Evolutionary conservation across 2,329 filamentous ascomycete genomes (phyloP).

Genomic region (Calonectria pauciramosa): DNA sequence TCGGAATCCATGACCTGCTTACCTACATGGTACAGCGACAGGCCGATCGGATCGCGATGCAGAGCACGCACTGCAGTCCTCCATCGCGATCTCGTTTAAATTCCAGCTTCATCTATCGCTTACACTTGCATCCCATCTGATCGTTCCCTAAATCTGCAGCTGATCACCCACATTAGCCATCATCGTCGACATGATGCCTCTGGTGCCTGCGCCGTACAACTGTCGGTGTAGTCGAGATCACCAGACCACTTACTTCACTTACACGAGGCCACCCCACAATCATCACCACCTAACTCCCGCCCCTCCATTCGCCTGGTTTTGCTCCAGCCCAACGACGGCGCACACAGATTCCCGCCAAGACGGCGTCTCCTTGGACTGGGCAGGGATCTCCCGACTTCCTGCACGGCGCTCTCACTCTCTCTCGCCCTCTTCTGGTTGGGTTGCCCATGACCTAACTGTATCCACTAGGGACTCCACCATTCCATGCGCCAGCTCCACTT

Average conservation of each 20-base stretch:
- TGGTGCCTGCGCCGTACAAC: not conserved
- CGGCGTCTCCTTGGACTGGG: conserved; percentile 7
- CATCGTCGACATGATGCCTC: not conserved
- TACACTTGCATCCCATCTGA: not conserved
- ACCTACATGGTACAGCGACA: conserved; percentile 7
- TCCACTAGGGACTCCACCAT: conserved; percentile 9
- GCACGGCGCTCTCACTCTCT: not conserved
- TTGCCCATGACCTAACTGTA: conserved; percentile 22
- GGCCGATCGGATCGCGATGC: conserved; percentile 29
- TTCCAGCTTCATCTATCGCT: conserved; percentile 12
- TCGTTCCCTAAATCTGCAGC: not conserved
- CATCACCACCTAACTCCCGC: conserved; percentile 23
- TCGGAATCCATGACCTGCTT: conserved; percentile 12
- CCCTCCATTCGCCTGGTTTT: conserved; percentile 9
- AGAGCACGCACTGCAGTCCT: conserved; percentile 2
- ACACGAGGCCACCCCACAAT: conserved; percentile 12
- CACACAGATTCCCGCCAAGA: conserved; percentile 13
- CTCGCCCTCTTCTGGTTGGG: not conserved
- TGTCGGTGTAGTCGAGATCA: conserved; percentile 22
- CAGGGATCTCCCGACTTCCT: not conserved
- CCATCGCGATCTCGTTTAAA: conserved; percentile 12
- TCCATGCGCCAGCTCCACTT: conserved; percentile 8
- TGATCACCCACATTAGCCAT: not conserved
- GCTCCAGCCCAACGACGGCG: not conserved
- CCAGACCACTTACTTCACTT: conserved; percentile 13